phyloP scores from a whole-genome alignment of 345 rosid genomes.

The Raphanus sativus region DNA sequence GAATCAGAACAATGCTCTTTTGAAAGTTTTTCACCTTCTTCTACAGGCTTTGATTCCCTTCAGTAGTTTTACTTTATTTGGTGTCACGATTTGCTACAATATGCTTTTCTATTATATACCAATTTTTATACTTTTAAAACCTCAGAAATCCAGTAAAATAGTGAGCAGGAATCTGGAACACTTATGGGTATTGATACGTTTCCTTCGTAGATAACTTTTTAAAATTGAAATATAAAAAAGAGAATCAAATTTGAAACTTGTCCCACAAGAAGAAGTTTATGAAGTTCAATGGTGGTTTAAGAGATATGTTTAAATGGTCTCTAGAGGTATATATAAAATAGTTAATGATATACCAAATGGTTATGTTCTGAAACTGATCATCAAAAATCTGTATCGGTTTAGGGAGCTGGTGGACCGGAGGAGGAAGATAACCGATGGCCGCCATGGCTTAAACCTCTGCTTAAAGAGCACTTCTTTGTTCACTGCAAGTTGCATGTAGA shows the following conservation, averaged over 20 bases:
- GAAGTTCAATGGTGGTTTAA: constrained; percentile 2
- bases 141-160: constrained; percentile 19
- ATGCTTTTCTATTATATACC: background rate
- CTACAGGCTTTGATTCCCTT: constrained; percentile 15
- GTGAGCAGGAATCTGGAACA: constrained; percentile 31
- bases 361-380: constrained; percentile 6
- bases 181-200: constrained; percentile 21
- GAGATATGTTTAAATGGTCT: constrained; percentile 11
- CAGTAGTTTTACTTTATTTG: background rate
- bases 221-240: background rate
- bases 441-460: constrained; percentile 75
- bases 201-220: constrained; percentile 10
- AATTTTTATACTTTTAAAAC: background rate
- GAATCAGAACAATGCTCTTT: constrained; percentile 31
- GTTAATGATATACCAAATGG: background rate
- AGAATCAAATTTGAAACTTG: constrained; percentile 26
- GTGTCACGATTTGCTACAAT: background rate
- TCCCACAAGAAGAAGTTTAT: constrained; percentile 9
- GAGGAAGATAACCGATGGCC: constrained; percentile 74
- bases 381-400: background rate
- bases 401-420: constrained; percentile 76
- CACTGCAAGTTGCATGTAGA: constrained; percentile 85
- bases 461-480: constrained; percentile 74
- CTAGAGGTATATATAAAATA: constrained; percentile 19
- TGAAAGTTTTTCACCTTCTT: background rate